Base-by-base conservation (phyloP, 2,329 filamentous ascomycete species). In the Epichloe uncinata region DNA sequence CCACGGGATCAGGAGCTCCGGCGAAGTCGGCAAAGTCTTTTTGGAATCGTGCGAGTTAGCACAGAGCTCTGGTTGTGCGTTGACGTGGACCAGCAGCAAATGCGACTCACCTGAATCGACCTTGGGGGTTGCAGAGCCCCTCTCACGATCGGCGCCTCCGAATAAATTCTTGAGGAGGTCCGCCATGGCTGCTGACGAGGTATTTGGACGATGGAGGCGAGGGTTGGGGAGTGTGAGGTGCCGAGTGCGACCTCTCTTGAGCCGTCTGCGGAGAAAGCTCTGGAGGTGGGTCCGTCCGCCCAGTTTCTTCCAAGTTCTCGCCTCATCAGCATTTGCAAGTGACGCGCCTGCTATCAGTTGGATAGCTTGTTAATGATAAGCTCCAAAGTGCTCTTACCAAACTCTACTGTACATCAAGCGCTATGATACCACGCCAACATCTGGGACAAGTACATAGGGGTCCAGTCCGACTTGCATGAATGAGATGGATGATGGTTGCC, bases 11-110 rank as follows among this genome's bases (percentile, higher is more conserved):
- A 56, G 88, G 80, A 58, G 82, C 84, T 56, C 81, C 83, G 53
- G 88, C 87, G 63, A 94, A 97, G 73, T 96, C 91, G 70, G 87
- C 89, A 67, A 96, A 96, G 72, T 95, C 90, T 95, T 46, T 18
- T 18, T 18, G 35, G 20, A 20, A 35, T n/a, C 42, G 5, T 3
- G 22, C 22, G 15, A 9, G 42, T 47, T 26, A 46, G 44, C 20
- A 37, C n/a, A 4, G 2, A 34, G 37, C n/a, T 26, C n/a, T 3
- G 15, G 1, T 15, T 41, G 5, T 38, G 45, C 22, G 22, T 36
- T 4, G 35, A 15, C 16, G 30, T 35, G 42, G n/a, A 45, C n/a
- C 2, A 35, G 33, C 9, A 20, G 13, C 30, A 18, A 38, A 48
- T 35, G 47, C 41, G 18, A 16, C 77, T 61, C 73, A 87, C 84